Percentiles rank a stretch among this genome's conserved stretches.
These are phyloP conservation scores for Verticillium nubilum DNA, from an alignment of 2,329 filamentous ascomycete species.

Conservation along the genomic window DNA sequence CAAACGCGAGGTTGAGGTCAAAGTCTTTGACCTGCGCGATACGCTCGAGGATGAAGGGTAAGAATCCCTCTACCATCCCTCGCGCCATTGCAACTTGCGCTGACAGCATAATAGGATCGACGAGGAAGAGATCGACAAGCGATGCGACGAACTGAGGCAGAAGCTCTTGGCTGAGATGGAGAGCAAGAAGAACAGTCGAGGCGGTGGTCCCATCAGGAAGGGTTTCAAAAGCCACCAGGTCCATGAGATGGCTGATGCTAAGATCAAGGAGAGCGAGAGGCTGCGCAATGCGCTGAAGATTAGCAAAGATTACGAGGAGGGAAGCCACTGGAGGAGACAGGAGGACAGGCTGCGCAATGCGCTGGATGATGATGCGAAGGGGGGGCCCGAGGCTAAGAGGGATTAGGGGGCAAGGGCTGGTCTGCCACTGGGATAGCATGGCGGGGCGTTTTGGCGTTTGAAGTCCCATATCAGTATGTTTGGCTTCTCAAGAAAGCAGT, in stretches of 20 bases:
- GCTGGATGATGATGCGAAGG: conserved; percentile 29
- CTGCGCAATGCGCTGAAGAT: conserved; percentile 84
- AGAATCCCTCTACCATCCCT: conserved; percentile 15
- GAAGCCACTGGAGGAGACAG: conserved; percentile 78
- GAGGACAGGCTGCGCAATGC: conserved; percentile 59
- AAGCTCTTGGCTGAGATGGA: conserved; percentile 35
- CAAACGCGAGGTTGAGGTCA: conserved; percentile 85
- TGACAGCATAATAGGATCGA: conserved; percentile 50
- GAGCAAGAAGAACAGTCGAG: conserved; percentile 21
- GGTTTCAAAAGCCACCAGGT: conserved; percentile 88
- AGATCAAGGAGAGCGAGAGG: conserved; percentile 91
- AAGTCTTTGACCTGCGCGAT: conserved; percentile 86
- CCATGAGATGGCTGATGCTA: conserved; percentile 91
- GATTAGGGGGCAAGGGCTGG: background rate
- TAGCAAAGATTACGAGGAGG: conserved; percentile 78
- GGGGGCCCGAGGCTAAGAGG: conserved; percentile 10
- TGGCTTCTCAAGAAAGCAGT: background rate
- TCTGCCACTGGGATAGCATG: background rate
- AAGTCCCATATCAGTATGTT: background rate
- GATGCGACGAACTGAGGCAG: conserved; percentile 34
- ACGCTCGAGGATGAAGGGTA: conserved; percentile 86
- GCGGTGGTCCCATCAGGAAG: conserved; percentile 33
- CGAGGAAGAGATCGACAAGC: conserved; percentile 84
- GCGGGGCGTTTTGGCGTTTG: background rate
- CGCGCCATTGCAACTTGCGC: background rate